Base-by-base conservation (phyloP, 495 filamentous ascomycete genomes). In the Astrothelium subdiscretum region DNA sequence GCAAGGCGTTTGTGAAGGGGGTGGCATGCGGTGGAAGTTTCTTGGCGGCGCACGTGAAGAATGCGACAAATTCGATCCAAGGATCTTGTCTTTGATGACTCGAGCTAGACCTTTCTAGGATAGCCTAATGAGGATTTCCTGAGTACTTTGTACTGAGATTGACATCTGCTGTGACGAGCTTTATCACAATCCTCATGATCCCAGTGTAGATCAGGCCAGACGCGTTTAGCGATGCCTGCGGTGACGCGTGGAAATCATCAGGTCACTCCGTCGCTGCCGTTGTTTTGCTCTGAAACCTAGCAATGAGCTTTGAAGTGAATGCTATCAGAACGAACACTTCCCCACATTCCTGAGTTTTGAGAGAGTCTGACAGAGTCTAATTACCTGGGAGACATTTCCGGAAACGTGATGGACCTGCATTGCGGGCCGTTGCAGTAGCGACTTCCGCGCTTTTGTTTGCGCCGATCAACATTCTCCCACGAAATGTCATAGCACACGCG, bases 1-100 rank as follows among this genome's bases (percentile, higher is more conserved):
- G 79, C 0, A 76, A 81, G 66, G 82, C 83, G 35, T 88, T 87
- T 69, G 79, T 84, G 59, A 84, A 85, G 74, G 85, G 76, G 0
- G 67, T 87, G 6, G 69, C 75, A 29, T 82, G 79, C 64, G 74
- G 70, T 8, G 71, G 70, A 38, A 32, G 59, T 2, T 48, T 24
- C 11, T 58, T 54, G 24, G 26, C 48, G 22, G 20, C 5, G 8
- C 48, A 54, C 29, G 48, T 54, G 24, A 29, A 27, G 20, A 54
- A 54, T 54, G 48, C n/a, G 48, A 54, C 48, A 15, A 54, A 24
- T 54, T 10, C 48, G 48, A 54, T 54, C 11, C 48, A 3, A 26
- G 48, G 48, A 29, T 54, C 48, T 27, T 54, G 48, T 54, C 24
- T 54, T 5, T 54, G 5, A 3, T 54, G 24, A 29, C 8, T 3